phyloP scores from a whole-genome alignment of 345 rosid genomes.

The Carallia brachiata region DNA sequence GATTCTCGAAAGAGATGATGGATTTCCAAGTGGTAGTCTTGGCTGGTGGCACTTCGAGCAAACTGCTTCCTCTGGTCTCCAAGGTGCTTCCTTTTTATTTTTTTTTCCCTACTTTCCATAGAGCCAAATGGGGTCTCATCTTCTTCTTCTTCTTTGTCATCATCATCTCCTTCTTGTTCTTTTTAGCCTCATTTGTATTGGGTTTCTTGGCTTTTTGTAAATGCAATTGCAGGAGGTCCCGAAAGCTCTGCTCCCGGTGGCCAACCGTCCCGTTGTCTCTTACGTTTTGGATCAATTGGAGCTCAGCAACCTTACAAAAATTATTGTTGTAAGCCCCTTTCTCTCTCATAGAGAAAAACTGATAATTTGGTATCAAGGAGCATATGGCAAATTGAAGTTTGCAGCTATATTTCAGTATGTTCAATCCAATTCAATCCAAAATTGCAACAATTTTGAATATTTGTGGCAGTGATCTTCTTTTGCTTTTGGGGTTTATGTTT shows the following conservation, averaged over 20 bases:
- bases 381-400: background rate
- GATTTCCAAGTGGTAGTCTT: conserved; percentile 91
- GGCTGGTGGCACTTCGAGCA: conserved; percentile 81
- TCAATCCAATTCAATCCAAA: too few relatives aligned
- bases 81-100: conserved; percentile 43
- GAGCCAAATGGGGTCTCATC: background rate
- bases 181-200: background rate
- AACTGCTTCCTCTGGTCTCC: conserved; percentile 77
- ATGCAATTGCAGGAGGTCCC: conserved; percentile 70
- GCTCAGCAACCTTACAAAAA: conserved; percentile 72
- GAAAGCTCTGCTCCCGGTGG: conserved; percentile 87
- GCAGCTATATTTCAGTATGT: background rate
- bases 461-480: background rate
- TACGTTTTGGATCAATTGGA: conserved; percentile 83
- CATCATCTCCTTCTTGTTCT: background rate
- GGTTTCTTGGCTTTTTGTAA: conserved; percentile 4
- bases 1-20: conserved; percentile 33
- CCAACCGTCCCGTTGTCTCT: conserved; percentile 84
- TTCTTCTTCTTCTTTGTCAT: background rate
- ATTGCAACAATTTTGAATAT: too few relatives aligned
- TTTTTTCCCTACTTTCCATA: background rate
- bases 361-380: background rate
- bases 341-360: background rate
- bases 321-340: conserved; percentile 60
- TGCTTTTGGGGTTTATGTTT: background rate